Conservation (phyloP, 2,329 filamentous ascomycete species). For the Colletotrichum cereale region DNA sequence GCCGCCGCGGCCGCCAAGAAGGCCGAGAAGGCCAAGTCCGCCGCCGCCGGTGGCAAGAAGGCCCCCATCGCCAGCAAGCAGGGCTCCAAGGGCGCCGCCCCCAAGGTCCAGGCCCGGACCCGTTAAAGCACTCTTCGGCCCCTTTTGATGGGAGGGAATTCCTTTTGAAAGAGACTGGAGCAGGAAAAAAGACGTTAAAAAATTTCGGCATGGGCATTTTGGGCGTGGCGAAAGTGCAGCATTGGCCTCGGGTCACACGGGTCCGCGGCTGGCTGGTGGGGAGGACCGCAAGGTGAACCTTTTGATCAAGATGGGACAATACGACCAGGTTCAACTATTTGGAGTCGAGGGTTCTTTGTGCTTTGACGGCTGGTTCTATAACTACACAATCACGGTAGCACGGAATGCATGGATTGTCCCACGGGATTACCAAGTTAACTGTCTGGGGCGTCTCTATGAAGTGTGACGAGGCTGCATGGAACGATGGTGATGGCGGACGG, state of each 20-base stretch:
- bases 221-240: slow-evolving; percentile 10
- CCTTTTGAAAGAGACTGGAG: slow-evolving; percentile 18
- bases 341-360: slow-evolving; percentile 44
- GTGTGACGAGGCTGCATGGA: background rate
- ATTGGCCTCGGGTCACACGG: background rate
- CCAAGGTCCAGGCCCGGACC: slow-evolving; percentile 87
- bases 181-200: slow-evolving; percentile 7
- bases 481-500: background rate
- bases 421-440: slow-evolving; percentile 39
- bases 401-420: slow-evolving; percentile 45
- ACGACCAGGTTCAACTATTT: slow-evolving; percentile 36
- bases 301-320: slow-evolving; percentile 29
- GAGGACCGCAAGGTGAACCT: slow-evolving; percentile 19
- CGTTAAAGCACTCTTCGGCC: slow-evolving; percentile 70
- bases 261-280: slow-evolving; percentile 18
- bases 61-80: slow-evolving; percentile 93
- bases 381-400: slow-evolving; percentile 44
- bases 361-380: slow-evolving; percentile 43
- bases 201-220: slow-evolving; percentile 8
- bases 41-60: slow-evolving; percentile 81
- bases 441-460: background rate
- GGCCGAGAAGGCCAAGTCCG: slow-evolving; percentile 98
- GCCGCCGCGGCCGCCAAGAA: slow-evolving; percentile 93
- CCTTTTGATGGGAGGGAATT: slow-evolving; percentile 21
- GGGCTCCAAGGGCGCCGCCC: slow-evolving; percentile 89